phyloP scores from a whole-genome alignment of 768 basidiomycete species.

The Trametes meyenii region DNA sequence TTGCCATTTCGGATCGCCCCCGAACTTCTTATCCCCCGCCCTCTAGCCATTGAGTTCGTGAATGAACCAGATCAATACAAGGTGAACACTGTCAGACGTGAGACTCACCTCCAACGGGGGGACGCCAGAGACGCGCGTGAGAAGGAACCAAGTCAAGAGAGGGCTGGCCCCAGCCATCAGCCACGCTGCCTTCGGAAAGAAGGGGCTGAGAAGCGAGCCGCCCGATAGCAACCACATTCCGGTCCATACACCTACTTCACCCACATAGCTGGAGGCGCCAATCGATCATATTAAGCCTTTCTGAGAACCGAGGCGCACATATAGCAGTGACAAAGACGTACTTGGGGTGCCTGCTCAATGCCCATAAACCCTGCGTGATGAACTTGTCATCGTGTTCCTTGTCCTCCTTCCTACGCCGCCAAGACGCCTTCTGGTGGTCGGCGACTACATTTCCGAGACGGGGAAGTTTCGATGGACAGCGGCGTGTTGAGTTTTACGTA shows the following conservation, averaged over 20 bases:
- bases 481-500: constrained; percentile 3
- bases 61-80: background rate
- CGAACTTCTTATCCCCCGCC: constrained; percentile 57
- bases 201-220: constrained; percentile 46
- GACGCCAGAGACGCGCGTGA: constrained; percentile 67
- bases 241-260: constrained; percentile 71
- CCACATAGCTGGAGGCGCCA: constrained; percentile 59
- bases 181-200: constrained; percentile 48
- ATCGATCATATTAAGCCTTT: constrained; percentile 13
- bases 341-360: constrained; percentile 74
- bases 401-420: constrained; percentile 59
- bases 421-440: constrained; percentile 65
- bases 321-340: constrained; percentile 32
- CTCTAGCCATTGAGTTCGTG: constrained; percentile 26
- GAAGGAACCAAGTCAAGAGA: constrained; percentile 63
- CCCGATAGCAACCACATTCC: constrained; percentile 65
- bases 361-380: constrained; percentile 70
- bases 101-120: constrained; percentile 60
- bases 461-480: background rate
- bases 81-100: background rate
- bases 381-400: constrained; percentile 74
- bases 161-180: constrained; percentile 58
- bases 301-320: background rate
- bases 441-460: constrained; percentile 38
- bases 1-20: constrained; percentile 55